A percentile compares a stretch with the other conserved stretches of the same genome.
phyloP scores from a whole-genome alignment of 768 basidiomycete genomes.

The Strobilomyces confusus region DNA sequence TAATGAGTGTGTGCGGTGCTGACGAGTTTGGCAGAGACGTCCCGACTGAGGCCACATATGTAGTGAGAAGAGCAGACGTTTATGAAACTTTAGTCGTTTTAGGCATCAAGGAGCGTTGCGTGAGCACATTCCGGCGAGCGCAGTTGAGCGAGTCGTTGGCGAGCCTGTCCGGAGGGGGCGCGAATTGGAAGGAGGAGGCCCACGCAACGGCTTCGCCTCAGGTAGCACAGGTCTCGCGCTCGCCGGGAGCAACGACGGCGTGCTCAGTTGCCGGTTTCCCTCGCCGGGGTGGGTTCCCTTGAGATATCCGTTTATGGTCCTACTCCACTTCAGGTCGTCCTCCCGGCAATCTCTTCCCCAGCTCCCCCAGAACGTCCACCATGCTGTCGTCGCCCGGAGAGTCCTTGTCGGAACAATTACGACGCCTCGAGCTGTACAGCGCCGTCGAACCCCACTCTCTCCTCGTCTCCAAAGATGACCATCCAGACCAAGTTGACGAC shows the following conservation, averaged over 20 bases:
- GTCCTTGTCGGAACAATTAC: constrained; percentile 44
- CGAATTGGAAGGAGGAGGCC: constrained; percentile 17
- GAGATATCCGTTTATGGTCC: constrained; percentile 22
- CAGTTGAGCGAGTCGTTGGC: not conserved
- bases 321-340: constrained; percentile 12
- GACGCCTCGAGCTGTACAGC: constrained; percentile 39
- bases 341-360: not conserved
- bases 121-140: constrained; percentile 4
- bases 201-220: not conserved
- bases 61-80: constrained; percentile 26
- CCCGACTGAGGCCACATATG: constrained; percentile 22
- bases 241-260: not conserved
- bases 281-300: constrained; percentile 12
- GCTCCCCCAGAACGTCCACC: not conserved
- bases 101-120: constrained; percentile 27
- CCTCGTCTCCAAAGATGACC: not conserved
- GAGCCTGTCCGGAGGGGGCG: constrained; percentile 5
- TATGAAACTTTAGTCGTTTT: constrained; percentile 34
- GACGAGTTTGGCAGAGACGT: constrained; percentile 33
- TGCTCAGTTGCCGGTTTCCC: constrained; percentile 6
- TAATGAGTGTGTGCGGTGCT: constrained; percentile 26
- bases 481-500: constrained; percentile 9
- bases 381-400: constrained; percentile 33
- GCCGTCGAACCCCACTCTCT: constrained; percentile 2
- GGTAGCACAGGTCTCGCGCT: constrained; percentile 15